Evolutionary conservation across 306 rosid genomes (phyloP).

Genomic region (Quillaja saponaria): DNA sequence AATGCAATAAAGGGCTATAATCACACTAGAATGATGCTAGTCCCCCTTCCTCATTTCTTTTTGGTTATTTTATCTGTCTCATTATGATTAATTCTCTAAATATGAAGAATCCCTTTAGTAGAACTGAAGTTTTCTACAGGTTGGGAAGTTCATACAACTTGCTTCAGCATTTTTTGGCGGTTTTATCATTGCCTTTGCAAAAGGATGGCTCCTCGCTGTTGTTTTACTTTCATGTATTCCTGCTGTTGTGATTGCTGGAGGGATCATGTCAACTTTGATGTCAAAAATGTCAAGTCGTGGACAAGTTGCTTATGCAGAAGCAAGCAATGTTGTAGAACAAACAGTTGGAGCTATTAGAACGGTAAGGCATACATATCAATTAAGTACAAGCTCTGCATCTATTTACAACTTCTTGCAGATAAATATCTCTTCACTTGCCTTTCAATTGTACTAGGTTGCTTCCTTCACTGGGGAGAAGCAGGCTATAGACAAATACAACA

Average conservation of each 20-base stretch:
- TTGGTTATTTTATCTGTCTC: background rate
- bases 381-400: constrained; percentile 1
- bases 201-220: constrained; percentile 72
- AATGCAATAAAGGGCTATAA: background rate
- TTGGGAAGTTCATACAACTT: constrained; percentile 81
- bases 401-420: background rate
- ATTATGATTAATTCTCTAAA: constrained; percentile 1
- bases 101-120: background rate
- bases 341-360: constrained; percentile 81
- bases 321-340: constrained; percentile 83
- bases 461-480: constrained; percentile 83
- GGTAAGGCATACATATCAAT: constrained; percentile 42
- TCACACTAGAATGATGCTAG: background rate
- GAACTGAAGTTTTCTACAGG: constrained; percentile 45
- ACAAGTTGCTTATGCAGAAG: constrained; percentile 83
- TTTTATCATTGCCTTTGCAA: constrained; percentile 59
- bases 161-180: constrained; percentile 68
- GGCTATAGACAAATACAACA: constrained; percentile 67
- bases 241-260: constrained; percentile 51
- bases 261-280: constrained; percentile 36
- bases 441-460: constrained; percentile 59
- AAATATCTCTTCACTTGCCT: constrained; percentile 7
- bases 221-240: constrained; percentile 71
- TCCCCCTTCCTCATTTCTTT: background rate
- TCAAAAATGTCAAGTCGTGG: constrained; percentile 74